Evolutionary conservation across 1,139 yeast species (phyloP), one percentile per base, ranked within the genome.

Genomic region (Blastobotrys ciferrii): DNA sequence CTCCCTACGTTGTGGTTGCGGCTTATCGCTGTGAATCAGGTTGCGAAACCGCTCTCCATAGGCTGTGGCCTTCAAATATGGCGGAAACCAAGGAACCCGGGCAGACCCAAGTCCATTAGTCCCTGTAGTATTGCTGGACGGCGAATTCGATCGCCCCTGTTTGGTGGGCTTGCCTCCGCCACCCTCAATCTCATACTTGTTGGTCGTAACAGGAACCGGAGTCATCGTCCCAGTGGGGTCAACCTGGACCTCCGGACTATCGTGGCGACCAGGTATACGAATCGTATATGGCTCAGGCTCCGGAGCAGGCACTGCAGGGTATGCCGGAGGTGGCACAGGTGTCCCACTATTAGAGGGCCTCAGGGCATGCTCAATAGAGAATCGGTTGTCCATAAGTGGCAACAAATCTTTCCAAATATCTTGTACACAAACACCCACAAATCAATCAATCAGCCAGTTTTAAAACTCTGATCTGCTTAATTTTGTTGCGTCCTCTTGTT

Each of bases 11-110:
- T 23, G 43, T 25, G 19, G 32, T 32, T 15, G 23, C 4, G 11
- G 31, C 19, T 35, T 40, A 36, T 30, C 32, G 32, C 20, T 40
- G 20, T 19, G 32, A 32, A 28, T 5, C 28, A 46, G 50, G 23
- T 52, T 42, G 15, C 39, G 14, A 35, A 48, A 54, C 19, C 62
- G 57, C 45, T 61, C 64, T 23, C 64, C 62, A 43, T 58, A 61
- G n/a, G 61, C 61, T n/a, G 65, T 61, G 13, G 40, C 47, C 17
- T 48, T 42, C 31, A 61, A 52, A 44, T 61, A 61, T 1, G 50
- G 32, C 14, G 65, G 65, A 18, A 59, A 51, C 52, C 58, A 48
- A 1, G 50, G 45, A 39, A 35, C 20, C 18, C 42, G 18, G 9
- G 9, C 28, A 17, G 12, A n/a, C 20, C 13, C 11, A 6, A 7